A percentile compares a stretch with the other conserved stretches of the same genome.
These are phyloP conservation scores for Xylaria cubensis DNA, from an alignment of 495 filamentous ascomycete species.

Conservation along the genomic window DNA sequence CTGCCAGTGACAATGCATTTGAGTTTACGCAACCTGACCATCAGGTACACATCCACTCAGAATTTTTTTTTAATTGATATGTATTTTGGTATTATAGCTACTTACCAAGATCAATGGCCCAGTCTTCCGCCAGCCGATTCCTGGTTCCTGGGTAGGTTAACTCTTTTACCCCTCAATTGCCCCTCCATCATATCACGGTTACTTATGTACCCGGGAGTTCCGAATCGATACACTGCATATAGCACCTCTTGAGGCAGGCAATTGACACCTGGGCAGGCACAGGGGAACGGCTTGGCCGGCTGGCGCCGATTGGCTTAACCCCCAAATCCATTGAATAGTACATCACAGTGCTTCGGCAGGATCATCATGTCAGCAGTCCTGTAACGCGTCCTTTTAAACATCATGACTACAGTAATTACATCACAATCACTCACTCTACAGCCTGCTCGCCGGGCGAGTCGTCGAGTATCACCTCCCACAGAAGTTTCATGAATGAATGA, in stretches of 20 bases:
- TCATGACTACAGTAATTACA: not conserved
- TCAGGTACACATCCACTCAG: not conserved
- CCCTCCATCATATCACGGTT: constrained; percentile 7
- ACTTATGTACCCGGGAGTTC: not conserved
- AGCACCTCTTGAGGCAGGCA: constrained; percentile 1
- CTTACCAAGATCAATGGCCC: not conserved
- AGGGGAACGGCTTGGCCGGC: constrained; percentile 10
- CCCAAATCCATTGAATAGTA: constrained; percentile 7
- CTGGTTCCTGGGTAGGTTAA: constrained; percentile 19
- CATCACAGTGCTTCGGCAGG: not conserved
- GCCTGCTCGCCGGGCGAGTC: not conserved
- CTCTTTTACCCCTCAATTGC: constrained; percentile 14
- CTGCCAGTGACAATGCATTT: not conserved
- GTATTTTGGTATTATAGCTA: not conserved
- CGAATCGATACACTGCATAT: not conserved
- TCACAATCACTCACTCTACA: not conserved
- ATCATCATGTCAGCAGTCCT: constrained; percentile 19
- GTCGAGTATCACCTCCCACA: not conserved
- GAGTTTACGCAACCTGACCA: not conserved
- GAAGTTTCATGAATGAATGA: not conserved
- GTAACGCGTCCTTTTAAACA: not conserved
- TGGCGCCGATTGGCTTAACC: constrained; percentile 19
- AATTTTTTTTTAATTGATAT: not conserved
- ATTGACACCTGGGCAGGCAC: constrained; percentile 1
- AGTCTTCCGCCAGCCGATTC: not conserved